These are phyloP conservation scores for Pseudogymnoascus sp. DNA, from an alignment of 2,329 filamentous ascomycete species.

Conservation along the genomic window DNA sequence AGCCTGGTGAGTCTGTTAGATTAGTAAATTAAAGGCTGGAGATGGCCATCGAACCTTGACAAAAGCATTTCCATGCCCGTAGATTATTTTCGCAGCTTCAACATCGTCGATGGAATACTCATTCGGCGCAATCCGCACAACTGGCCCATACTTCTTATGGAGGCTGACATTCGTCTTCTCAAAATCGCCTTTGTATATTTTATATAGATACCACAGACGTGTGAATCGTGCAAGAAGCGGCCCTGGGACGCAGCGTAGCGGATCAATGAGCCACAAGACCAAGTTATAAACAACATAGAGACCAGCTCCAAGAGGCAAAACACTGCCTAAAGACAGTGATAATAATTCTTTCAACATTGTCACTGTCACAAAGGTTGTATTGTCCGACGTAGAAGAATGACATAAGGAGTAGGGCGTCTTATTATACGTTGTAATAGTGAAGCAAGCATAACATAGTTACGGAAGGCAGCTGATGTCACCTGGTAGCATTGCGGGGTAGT, in stretches of 20 bases:
- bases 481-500: no score
- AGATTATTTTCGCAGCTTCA: constrained; percentile 33
- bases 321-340: neutral
- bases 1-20: constrained; percentile 23
- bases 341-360: neutral
- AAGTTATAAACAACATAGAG: neutral
- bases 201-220: constrained; percentile 35
- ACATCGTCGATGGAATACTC: constrained; percentile 38
- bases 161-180: constrained; percentile 33
- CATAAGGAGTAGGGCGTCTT: neutral
- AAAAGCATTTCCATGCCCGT: constrained; percentile 33
- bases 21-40: neutral
- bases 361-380: neutral
- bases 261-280: constrained; percentile 16
- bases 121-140: constrained; percentile 29
- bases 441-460: no score
- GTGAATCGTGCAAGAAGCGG: constrained; percentile 37
- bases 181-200: constrained; percentile 31
- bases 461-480: no score
- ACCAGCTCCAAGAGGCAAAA: neutral
- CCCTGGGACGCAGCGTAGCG: constrained; percentile 35
- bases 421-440: neutral
- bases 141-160: constrained; percentile 34
- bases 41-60: constrained; percentile 16
- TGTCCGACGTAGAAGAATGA: neutral